phyloP scores from a whole-genome alignment of 2,329 filamentous ascomycete genomes.

The Fusarium incarnatum region DNA sequence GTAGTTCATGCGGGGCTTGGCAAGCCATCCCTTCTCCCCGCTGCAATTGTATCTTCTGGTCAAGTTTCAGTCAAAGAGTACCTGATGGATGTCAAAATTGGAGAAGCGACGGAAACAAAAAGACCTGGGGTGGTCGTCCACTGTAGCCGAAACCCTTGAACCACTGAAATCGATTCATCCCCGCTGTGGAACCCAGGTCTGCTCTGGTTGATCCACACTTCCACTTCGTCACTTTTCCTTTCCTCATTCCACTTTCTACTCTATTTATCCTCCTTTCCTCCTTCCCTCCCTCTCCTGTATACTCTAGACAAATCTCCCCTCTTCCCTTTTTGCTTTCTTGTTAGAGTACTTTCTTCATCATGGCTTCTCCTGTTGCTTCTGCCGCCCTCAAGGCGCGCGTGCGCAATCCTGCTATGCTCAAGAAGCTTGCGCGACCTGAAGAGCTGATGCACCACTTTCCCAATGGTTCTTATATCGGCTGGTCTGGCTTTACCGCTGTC shows the following conservation, averaged over 20 bases:
- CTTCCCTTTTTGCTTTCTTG: constrained; percentile 20
- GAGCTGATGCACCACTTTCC: constrained; percentile 86
- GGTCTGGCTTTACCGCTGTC: constrained; percentile 91
- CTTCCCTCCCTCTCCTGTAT: not conserved
- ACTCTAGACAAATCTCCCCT: constrained; percentile 38
- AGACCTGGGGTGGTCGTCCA: constrained; percentile 8
- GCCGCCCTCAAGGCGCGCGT: constrained; percentile 81
- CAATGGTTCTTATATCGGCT: constrained; percentile 87
- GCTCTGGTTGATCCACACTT: constrained; percentile 36
- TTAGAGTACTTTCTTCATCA: constrained; percentile 41
- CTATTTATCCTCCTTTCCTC: constrained; percentile 28
- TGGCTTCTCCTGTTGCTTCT: constrained; percentile 70
- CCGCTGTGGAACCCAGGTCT: constrained; percentile 19
- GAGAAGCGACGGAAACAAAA: constrained; percentile 22
- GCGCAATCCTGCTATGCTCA: constrained; percentile 79
- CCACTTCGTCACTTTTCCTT: constrained; percentile 39
- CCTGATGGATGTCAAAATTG: constrained; percentile 26
- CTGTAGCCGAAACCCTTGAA: constrained; percentile 17
- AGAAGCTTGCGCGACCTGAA: constrained; percentile 82
- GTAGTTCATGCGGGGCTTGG: constrained; percentile 17
- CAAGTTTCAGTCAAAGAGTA: constrained; percentile 14
- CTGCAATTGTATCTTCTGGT: constrained; percentile 7
- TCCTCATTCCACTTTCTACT: constrained; percentile 9
- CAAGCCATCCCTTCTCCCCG: constrained; percentile 28
- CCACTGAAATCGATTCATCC: constrained; percentile 23